Conservation (phyloP, 1,284 basidiomycete genomes). For the Tilletia horrida region DNA sequence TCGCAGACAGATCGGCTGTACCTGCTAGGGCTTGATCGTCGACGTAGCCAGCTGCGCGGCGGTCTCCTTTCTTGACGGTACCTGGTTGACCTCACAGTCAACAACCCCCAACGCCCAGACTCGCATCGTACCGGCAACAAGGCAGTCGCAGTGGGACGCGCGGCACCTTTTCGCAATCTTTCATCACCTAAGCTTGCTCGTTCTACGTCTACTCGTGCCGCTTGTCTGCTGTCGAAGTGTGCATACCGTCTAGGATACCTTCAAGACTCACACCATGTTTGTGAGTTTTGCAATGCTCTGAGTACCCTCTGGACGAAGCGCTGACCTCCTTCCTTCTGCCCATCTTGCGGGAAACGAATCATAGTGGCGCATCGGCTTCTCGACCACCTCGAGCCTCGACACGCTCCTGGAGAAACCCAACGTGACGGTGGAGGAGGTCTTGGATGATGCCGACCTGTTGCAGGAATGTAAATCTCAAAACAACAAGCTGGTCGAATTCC, state of each 20-base stretch:
- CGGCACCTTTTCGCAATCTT: constrained; percentile 45
- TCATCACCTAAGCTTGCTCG: constrained; percentile 48
- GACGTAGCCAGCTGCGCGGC: no score
- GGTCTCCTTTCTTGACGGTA: no score
- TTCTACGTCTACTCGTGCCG: constrained; percentile 23
- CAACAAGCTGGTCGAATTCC: constrained; percentile 77
- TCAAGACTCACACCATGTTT: not conserved
- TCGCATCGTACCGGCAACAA: no score
- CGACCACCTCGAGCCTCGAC: constrained; percentile 47
- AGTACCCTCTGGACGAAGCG: not conserved
- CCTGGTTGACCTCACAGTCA: no score
- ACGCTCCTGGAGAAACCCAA: constrained; percentile 49
- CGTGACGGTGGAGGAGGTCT: constrained; percentile 72
- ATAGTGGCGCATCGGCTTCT: constrained; percentile 53
- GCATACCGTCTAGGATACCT: no score
- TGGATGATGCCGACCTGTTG: constrained; percentile 89
- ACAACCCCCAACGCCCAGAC: no score
- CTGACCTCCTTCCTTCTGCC: not conserved
- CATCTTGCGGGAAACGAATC: no score
- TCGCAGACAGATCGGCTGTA: no score
- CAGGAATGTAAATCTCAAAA: constrained; percentile 96
- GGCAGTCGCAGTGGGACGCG: constrained; percentile 32
- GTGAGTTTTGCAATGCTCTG: not conserved
- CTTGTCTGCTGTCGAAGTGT: no score
- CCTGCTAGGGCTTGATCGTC: no score